Percentiles rank a stretch among this genome's conserved stretches.
These are phyloP conservation scores for Fomitopsis schrenkii DNA, from an alignment of 1,284 basidiomycete genomes.

Conservation along the genomic window DNA sequence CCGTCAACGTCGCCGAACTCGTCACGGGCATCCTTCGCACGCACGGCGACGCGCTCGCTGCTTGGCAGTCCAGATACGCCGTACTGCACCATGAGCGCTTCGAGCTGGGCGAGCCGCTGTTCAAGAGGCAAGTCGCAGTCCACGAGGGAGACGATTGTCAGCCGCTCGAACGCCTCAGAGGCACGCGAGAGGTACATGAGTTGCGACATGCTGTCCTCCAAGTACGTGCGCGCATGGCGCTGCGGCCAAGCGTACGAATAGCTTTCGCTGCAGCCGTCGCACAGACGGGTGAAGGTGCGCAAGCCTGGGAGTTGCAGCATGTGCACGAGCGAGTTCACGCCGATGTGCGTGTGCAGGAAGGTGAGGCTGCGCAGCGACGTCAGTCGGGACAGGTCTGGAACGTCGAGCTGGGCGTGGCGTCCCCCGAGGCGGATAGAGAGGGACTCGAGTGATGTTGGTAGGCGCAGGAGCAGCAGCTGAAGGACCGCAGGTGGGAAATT, in stretches of 20 bases:
- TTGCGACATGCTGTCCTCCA: neutral
- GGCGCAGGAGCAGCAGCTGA: no score
- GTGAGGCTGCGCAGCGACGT: neutral
- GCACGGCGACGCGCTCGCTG: neutral
- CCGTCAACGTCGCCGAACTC: neutral
- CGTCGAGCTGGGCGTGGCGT: neutral
- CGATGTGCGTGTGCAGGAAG: neutral
- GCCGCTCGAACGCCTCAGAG: neutral
- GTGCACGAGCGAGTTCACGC: neutral
- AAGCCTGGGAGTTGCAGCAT: neutral
- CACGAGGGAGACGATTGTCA: neutral
- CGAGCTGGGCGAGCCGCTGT: neutral
- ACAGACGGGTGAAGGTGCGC: neutral
- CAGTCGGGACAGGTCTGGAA: neutral
- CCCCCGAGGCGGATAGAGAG: neutral
- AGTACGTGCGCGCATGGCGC: no score
- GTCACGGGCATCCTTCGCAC: neutral
- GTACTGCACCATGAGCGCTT: neutral
- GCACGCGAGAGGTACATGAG: neutral
- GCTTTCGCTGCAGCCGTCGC: neutral
- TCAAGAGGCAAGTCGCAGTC: neutral
- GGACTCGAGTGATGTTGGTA: neutral
- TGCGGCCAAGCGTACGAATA: no score
- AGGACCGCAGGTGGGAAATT: no score
- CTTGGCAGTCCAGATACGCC: neutral